Evolutionary conservation across 148 eudicot genomes (phyloP), one percentile per base, ranked within the genome.

Genomic region (Fagopyrum tataricum): DNA sequence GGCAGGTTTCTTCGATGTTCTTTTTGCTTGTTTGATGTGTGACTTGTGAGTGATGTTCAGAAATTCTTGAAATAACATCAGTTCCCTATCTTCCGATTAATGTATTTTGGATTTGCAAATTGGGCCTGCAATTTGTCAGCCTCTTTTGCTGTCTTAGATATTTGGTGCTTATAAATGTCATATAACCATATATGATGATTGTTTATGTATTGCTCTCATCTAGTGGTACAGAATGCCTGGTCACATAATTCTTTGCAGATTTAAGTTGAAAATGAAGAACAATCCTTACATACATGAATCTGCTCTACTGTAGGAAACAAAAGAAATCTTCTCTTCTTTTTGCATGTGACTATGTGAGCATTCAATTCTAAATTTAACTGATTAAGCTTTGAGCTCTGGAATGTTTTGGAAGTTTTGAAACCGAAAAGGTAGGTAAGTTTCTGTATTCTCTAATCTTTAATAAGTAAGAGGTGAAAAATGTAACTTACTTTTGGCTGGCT

Each of bases 211-310:
- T 31, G 20, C 67, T 61, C 41, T 10, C 26, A 56, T 55, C 61
- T 20, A 21, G 20, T 37, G 68, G 68, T 37, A 13, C 18, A 37
- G 68, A 14, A 13, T 31, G 37, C 4, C 4, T 59, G 66, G 26
- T 37, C 13, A 24, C 11, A 55, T 20, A 55, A 55, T 21, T 20
- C 61, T 51, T 7, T 31, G 37, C 37, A 31, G 37, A 31, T 31
- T 52, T 21, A 52, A 52, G 23, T 52, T 52, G 66, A 59, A 59
- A 24, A 23, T 59, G 64, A 58, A 23, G 64, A 62, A n/a, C 17
- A 62, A 3, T 62, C 42, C 0, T 14, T 62, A 18, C 10, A 62
- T 31, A 26, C 13, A 37, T 64, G 69, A 39, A 15, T 64, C 69
- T 64, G 69, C 43, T 31, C 20, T 37, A 10, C 15, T 37, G 6